Base-by-base conservation (phyloP, 208 protist genomes). In the Lotmaria passim region DNA sequence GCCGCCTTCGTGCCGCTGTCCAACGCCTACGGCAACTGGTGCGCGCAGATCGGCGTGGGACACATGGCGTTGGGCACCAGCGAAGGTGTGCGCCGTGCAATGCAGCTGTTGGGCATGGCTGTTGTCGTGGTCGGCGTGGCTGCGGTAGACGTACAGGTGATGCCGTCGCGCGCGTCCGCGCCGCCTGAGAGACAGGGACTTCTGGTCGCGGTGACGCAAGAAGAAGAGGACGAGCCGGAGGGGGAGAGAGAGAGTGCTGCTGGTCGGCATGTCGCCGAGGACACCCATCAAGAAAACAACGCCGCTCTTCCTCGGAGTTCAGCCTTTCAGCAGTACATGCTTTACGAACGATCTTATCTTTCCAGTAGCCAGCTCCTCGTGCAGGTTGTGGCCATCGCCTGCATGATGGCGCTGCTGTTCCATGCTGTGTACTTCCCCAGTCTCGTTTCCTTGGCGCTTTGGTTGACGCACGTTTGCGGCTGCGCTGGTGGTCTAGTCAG, bases 351-450 rank as follows among this genome's bases (percentile, higher is more conserved):
- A 2, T 38, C 1, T 33, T 36, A 7, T 19, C 14, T 56, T 44
- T 17, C 14, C 14, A 10, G 46, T 10, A 21, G 0, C 1, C 2
- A 26, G 15, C 46, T 34, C 23, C 14, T 67, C 26, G 23, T 10
- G 17, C 62, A 76, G 24, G 51, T 65, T 15, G 24, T 65, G 6
- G 70, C 62, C 55, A 69, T 70, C 36, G 33, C 33, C 0, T 64
- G 70, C 50, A n/a, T 76, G 5, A 64, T 59, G 38, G 41, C 47
- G 23, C 46, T 76, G 15, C 70, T 76, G 17, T 43, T 60, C 21
- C 62, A 76, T 56, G 61, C 62, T 14, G 55, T 76, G 21, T 69
- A 52, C 70, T 70, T 69, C 26, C 70, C 70, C 14, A 66, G 62
- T 31, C 55, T 76, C 39, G 62, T 70, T 30, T 69, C 70, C 12